Base-by-base conservation (phyloP, 257 asterid genomes). In the Solanum etuberosum region DNA sequence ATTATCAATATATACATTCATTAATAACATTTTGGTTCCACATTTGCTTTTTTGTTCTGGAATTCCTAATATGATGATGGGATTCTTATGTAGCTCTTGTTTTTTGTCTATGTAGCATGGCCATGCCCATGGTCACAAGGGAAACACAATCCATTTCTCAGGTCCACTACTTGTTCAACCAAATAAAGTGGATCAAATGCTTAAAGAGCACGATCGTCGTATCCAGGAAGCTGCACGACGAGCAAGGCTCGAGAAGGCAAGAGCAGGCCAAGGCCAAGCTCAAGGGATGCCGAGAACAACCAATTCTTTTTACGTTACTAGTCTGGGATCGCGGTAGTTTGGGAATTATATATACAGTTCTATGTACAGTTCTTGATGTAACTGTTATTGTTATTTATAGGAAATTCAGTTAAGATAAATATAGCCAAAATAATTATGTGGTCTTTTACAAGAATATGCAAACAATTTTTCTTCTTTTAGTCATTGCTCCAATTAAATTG, bases 171-270 rank as follows among this genome's bases (percentile, higher is more conserved):
- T 92, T 6, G 94, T 90, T 67, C 96, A 95, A 38, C 86, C 96
- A 31, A 93, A 91, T 87, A 94, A 94, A 87, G 93, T 95, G 65
- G 98, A 96, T 89, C 97, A 94, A 89, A 91, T 96, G 92, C 97
- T 96, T 59, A 95, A 92, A 90, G 99, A 96, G 85, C 98, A 96
- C 8, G 99, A 96, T 76, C 97, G 94, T 16, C 92, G 95, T 85
- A 93, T 96, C 87, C 96, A 94, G 89, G 97, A 95, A 91, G 97
- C 93, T 42, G 97, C 94, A 84, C 94, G 99, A 34, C 92, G 95
- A 38, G 37, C 93, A 67, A 93, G 97, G 95, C 83, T 90, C 9
- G 94, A 93, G 86, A 95, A 92, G 90, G 86, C 90, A 7, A 90
- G 93, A 91, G 86, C 48, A 12, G 92, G 91, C 86, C 88, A 90